These are phyloP conservation scores for Cucumis melo DNA, from an alignment of 306 rosid species.

Conservation along the genomic window DNA sequence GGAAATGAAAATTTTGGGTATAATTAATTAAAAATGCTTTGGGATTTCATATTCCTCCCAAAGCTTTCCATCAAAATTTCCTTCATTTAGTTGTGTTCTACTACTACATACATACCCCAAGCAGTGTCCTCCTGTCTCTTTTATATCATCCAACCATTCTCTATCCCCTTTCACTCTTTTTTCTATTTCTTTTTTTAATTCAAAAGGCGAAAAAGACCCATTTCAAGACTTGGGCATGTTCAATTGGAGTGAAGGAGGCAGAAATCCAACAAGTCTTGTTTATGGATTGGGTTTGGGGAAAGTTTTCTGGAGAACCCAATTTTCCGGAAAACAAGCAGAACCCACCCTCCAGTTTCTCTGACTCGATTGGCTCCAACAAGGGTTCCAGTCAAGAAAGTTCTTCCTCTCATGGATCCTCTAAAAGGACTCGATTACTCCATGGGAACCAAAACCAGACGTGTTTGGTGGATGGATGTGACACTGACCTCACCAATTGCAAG, in stretches of 20 bases:
- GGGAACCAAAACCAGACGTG: slow-evolving; percentile 16
- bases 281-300: slow-evolving; percentile 87
- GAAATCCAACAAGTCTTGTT: not conserved
- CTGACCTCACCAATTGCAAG: slow-evolving; percentile 27
- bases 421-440: not conserved
- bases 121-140: not conserved
- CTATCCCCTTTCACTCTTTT: not conserved
- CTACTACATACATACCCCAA: not conserved
- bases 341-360: not conserved
- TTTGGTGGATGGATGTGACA: slow-evolving; percentile 26
- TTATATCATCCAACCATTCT: slow-evolving; percentile 4
- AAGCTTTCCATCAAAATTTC: not conserved
- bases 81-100: not conserved
- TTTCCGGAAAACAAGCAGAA: slow-evolving; percentile 15
- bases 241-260: slow-evolving; percentile 1
- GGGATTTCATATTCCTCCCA: not conserved
- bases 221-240: slow-evolving; percentile 12
- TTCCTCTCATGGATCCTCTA: not conserved
- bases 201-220: not conserved
- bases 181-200: not conserved
- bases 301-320: slow-evolving; percentile 46
- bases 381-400: not conserved
- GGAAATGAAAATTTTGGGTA: not conserved
- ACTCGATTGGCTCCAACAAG: slow-evolving; percentile 10
- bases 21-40: not conserved